Percentiles rank a stretch among this genome's conserved stretches.
Conservation (phyloP, 441 rosid genomes). For the Kokia cookei region DNA sequence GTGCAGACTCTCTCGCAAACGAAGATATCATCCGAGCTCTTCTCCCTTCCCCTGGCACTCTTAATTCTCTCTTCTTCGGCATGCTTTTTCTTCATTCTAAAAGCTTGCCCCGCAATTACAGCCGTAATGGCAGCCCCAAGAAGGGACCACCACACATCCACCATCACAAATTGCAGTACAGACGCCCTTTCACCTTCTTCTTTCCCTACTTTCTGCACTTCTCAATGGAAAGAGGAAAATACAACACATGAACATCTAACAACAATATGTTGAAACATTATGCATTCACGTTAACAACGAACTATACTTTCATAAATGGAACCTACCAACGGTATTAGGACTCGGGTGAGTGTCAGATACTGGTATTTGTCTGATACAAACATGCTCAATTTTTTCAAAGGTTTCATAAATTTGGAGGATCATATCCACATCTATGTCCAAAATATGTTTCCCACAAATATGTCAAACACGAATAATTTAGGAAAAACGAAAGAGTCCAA, state of each 20-base stretch:
- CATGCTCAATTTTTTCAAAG: background rate
- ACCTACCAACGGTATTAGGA: no score
- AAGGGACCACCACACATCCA: slow-evolving; percentile 49
- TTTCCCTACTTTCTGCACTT: slow-evolving; percentile 13
- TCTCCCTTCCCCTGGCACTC: slow-evolving; percentile 54
- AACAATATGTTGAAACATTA: background rate
- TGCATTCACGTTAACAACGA: background rate
- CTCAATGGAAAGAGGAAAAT: background rate
- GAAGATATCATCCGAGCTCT: slow-evolving; percentile 52
- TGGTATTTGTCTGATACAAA: background rate
- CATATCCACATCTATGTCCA: background rate
- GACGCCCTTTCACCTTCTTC: background rate
- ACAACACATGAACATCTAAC: background rate
- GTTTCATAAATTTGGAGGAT: background rate
- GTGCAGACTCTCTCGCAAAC: slow-evolving; percentile 62
- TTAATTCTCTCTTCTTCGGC: slow-evolving; percentile 52
- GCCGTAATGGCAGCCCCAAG: slow-evolving; percentile 57
- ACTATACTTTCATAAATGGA: background rate
- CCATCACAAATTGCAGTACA: slow-evolving; percentile 22
- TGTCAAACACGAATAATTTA: background rate
- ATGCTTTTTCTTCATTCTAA: slow-evolving; percentile 38
- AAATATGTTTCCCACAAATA: background rate
- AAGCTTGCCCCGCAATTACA: slow-evolving; percentile 43
- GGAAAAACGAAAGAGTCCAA: background rate
- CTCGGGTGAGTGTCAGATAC: no score